These are phyloP conservation scores for Solanum dulcamara DNA, from an alignment of 257 asterid genomes.

Conservation along the genomic window DNA sequence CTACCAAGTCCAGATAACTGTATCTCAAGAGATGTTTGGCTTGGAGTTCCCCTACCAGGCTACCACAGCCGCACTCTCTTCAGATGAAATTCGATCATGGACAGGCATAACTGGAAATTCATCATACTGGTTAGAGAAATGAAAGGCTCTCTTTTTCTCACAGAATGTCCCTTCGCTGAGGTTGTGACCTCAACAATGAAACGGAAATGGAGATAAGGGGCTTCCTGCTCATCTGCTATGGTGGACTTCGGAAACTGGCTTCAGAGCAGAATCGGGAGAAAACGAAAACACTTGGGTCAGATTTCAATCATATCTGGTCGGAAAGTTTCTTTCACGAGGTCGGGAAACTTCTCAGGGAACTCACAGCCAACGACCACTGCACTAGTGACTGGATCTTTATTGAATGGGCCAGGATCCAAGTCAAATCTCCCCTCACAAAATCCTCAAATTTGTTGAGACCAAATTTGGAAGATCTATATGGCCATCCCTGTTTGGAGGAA, in stretches of 20 bases:
- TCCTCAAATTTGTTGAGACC: neutral
- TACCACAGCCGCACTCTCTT: neutral
- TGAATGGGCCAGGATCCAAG: neutral
- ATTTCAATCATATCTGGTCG: neutral
- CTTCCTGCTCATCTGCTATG: too few species aligned
- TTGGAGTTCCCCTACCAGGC: neutral
- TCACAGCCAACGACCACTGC: neutral
- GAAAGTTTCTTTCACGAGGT: neutral
- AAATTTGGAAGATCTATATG: neutral
- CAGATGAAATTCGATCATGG: neutral
- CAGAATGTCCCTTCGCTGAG: neutral
- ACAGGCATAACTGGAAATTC: neutral
- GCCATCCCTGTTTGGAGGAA: neutral
- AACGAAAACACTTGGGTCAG: neutral
- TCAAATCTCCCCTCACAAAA: neutral
- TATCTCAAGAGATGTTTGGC: neutral
- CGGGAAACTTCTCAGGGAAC: neutral
- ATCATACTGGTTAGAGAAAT: neutral
- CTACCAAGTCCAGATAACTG: neutral
- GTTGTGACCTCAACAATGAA: neutral
- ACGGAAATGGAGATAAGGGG: neutral
- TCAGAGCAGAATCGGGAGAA: neutral
- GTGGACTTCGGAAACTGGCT: too few species aligned
- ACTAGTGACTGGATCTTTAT: neutral
- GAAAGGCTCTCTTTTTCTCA: neutral